Conservation (phyloP, 306 rosid species). For the Casuarina cunninghamiana region DNA sequence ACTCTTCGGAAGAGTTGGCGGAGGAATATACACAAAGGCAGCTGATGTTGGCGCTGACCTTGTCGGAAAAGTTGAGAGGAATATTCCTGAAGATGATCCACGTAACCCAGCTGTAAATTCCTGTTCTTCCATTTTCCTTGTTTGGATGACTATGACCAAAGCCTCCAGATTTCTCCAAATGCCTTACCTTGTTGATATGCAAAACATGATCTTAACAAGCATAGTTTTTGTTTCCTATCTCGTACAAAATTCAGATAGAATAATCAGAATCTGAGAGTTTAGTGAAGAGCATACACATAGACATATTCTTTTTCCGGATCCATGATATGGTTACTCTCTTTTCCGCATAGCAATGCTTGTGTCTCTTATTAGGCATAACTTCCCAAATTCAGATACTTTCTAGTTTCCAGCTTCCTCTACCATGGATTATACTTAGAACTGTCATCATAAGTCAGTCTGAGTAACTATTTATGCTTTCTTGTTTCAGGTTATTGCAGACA, state of each 20-base stretch:
- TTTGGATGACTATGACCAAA: not conserved
- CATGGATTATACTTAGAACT: not conserved
- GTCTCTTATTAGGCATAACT: not conserved
- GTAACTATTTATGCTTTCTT: not conserved
- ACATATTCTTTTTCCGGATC: not conserved
- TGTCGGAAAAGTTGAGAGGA: constrained; percentile 61
- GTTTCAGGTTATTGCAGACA: constrained; percentile 72
- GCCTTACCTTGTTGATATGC: not conserved
- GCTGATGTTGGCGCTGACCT: constrained; percentile 89
- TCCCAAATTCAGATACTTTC: not conserved
- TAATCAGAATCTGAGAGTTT: not conserved
- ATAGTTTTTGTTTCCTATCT: constrained; percentile 1
- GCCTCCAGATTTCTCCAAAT: not conserved
- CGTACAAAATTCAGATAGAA: not conserved
- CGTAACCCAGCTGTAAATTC: constrained; percentile 64
- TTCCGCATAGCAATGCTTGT: not conserved
- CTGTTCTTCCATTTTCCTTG: constrained; percentile 3
- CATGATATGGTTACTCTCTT: not conserved
- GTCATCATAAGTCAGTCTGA: not conserved
- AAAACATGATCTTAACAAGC: constrained; percentile 6
- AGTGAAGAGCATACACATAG: not conserved
- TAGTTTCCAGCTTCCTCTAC: not conserved
- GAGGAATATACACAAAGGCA: constrained; percentile 78
- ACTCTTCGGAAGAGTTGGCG: constrained; percentile 74
- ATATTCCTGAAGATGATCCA: constrained; percentile 78